Evolutionary conservation across 208 protist genomes (phyloP).

Genomic region (Leishmania turanica): DNA sequence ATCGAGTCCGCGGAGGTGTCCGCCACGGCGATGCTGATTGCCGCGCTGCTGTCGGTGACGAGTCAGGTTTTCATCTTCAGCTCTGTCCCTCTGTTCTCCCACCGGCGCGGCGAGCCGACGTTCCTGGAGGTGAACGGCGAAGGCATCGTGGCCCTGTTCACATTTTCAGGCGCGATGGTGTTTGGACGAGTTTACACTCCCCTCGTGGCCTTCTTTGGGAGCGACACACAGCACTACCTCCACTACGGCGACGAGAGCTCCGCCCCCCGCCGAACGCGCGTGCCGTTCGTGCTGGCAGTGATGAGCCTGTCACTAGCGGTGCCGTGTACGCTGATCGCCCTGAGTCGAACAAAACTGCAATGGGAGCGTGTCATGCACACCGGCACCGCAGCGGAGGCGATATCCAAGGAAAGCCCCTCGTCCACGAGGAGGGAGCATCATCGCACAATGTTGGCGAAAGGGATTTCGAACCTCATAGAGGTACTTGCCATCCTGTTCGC

Average conservation of each 20-base stretch:
- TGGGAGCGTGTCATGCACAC: conserved; percentile 27
- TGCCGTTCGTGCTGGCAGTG: conserved; percentile 71
- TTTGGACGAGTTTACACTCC: conserved; percentile 65
- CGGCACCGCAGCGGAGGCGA: conserved; percentile 2
- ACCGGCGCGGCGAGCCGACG: conserved; percentile 25
- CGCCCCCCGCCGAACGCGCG: conserved; percentile 29
- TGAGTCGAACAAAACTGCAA: conserved; percentile 59
- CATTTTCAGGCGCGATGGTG: conserved; percentile 54
- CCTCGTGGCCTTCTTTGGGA: conserved; percentile 39
- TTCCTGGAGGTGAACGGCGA: conserved; percentile 83
- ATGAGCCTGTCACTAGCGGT: conserved; percentile 57
- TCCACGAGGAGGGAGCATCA: background rate
- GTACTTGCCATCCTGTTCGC: conserved; percentile 55
- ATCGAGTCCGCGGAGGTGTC: conserved; percentile 49
- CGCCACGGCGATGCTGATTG: conserved; percentile 40
- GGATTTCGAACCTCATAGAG: conserved; percentile 51
- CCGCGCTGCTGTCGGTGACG: conserved; percentile 55
- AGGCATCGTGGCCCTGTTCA: conserved; percentile 69
- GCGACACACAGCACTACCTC: conserved; percentile 9
- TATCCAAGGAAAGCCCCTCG: background rate
- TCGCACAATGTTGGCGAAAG: conserved; percentile 16
- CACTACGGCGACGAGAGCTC: conserved; percentile 16
- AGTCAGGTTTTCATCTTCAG: conserved; percentile 63
- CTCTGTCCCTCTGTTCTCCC: conserved; percentile 68
- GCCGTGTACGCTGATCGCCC: conserved; percentile 66